These are phyloP conservation scores for Fusarium neocosmosporiellum DNA, from an alignment of 2,329 filamentous ascomycete species.

Conservation along the genomic window DNA sequence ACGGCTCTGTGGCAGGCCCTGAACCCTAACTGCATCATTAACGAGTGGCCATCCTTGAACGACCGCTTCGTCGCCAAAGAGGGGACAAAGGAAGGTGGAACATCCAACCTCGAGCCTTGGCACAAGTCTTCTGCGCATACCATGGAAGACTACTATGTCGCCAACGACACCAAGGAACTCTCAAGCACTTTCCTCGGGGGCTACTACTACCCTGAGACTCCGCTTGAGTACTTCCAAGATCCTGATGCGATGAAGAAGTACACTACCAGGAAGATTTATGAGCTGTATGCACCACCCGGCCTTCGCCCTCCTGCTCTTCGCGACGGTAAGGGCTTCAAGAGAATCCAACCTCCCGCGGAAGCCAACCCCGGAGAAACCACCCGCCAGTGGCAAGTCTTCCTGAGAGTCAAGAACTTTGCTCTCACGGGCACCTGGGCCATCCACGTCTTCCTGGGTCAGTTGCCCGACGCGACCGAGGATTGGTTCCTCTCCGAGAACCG, in stretches of 20 bases:
- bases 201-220: neutral
- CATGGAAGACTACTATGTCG: neutral
- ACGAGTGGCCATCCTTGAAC: neutral
- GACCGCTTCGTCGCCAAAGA: neutral
- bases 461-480: neutral
- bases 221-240: neutral
- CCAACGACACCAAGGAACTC: neutral
- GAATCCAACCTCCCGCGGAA: neutral
- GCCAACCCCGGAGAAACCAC: neutral
- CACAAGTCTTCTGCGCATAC: neutral
- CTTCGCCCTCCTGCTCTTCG: neutral
- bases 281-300: neutral
- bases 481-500: neutral
- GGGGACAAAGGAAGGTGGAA: neutral
- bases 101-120: neutral
- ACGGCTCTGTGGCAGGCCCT: neutral
- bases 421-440: neutral
- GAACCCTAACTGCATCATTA: neutral
- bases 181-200: neutral
- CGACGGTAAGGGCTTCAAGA: neutral
- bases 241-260: neutral
- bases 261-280: neutral
- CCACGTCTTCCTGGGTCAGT: neutral
- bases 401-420: slow-evolving; percentile 16
- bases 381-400: neutral